Percentiles rank a stretch among this genome's conserved stretches.
Evolutionary conservation across 2,329 filamentous ascomycete species (phyloP).

Genomic region (Helminthosporium solani): DNA sequence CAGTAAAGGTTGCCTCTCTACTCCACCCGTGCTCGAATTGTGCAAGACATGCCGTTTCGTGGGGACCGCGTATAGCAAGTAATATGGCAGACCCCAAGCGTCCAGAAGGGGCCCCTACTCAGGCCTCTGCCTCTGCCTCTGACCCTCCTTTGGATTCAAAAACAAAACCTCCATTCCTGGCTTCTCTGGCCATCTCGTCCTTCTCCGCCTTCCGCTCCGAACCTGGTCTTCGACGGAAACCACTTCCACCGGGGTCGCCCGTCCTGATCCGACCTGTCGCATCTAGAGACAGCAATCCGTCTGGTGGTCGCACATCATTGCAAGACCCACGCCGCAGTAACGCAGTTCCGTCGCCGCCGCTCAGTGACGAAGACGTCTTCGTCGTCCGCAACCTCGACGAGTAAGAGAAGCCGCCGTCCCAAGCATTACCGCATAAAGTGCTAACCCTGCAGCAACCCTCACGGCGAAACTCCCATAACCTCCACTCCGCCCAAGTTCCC

Average conservation of each 20-base stretch:
- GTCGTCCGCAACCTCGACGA: conserved; percentile 41
- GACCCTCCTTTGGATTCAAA: conserved; percentile 16
- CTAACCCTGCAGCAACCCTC: conserved; percentile 37
- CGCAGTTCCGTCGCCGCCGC: conserved; percentile 32
- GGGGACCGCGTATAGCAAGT: conserved; percentile 20
- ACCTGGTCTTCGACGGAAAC: conserved; percentile 56
- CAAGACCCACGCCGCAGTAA: conserved; percentile 26
- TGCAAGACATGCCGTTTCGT: conserved; percentile 34
- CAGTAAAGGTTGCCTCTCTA: conserved; percentile 16
- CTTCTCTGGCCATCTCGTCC: conserved; percentile 45
- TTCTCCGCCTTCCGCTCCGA: conserved; percentile 49
- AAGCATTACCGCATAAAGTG: background rate
- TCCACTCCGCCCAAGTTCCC: conserved; percentile 25
- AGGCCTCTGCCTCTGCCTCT: conserved; percentile 16
- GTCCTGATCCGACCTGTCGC: conserved; percentile 37
- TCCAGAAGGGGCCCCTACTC: conserved; percentile 25
- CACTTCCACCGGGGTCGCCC: conserved; percentile 54
- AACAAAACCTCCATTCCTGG: conserved; percentile 39
- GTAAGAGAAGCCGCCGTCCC: conserved; percentile 21
- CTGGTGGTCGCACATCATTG: conserved; percentile 21
- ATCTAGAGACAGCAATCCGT: conserved; percentile 15
- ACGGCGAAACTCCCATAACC: conserved; percentile 35
- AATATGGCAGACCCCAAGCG: conserved; percentile 33
- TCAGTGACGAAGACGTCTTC: conserved; percentile 37
- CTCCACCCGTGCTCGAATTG: conserved; percentile 33